Conservation (phyloP, 192 early-diverging fungal genomes). For the Linnemannia hyalina region DNA sequence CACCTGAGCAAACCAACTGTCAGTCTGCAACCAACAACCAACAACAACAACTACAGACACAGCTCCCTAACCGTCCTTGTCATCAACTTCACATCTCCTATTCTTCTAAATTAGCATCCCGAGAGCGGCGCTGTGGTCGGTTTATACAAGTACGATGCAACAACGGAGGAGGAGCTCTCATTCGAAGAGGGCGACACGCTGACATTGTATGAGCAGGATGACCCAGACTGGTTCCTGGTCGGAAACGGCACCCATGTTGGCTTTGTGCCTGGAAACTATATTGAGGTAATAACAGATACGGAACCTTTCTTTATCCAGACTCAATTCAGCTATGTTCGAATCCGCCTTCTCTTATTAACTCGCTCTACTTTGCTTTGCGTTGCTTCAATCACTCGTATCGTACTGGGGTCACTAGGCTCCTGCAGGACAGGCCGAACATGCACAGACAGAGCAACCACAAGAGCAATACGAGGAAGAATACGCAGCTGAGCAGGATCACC, state of each 20-base stretch:
- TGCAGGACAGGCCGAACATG: constrained; percentile 54
- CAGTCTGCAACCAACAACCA: neutral
- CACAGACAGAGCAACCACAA: constrained; percentile 25
- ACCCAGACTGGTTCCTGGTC: constrained; percentile 95
- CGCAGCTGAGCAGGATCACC: constrained; percentile 39
- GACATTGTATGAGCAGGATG: constrained; percentile 84
- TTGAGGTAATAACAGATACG: constrained; percentile 60
- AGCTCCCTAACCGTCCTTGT: neutral
- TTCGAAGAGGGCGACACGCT: constrained; percentile 82
- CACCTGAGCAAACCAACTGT: neutral
- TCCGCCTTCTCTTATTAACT: neutral
- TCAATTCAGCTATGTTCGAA: too few relatives aligned
- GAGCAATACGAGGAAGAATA: constrained; percentile 41
- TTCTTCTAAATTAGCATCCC: constrained; percentile 63
- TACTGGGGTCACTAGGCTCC: constrained; percentile 14
- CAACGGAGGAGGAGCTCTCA: constrained; percentile 86
- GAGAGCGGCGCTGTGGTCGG: constrained; percentile 72
- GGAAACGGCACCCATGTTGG: constrained; percentile 79
- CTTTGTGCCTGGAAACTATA: constrained; percentile 90
- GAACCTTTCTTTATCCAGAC: too few relatives aligned
- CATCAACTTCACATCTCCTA: neutral
- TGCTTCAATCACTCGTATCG: neutral
- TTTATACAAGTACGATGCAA: constrained; percentile 87
- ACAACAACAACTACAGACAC: neutral
- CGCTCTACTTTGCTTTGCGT: neutral